A percentile compares a stretch with the other conserved stretches of the same genome.
Conservation (phyloP, 306 rosid species). For the Canavalia ensiformis region DNA sequence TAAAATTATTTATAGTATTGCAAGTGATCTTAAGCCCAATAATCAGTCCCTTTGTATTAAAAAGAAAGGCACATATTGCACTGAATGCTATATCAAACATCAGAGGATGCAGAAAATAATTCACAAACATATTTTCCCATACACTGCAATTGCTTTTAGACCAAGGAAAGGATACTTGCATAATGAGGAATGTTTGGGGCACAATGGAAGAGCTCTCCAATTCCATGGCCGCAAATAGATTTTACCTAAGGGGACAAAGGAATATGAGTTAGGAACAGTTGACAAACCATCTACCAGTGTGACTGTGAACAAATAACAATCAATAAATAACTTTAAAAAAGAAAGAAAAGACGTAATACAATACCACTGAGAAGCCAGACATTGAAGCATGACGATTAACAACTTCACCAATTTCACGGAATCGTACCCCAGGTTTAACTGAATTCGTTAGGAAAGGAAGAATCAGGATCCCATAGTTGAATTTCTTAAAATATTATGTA, state of each 20-base stretch:
- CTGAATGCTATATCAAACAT: constrained; percentile 6
- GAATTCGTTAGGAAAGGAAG: constrained; percentile 45
- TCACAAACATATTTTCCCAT: background rate
- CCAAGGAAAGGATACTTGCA: constrained; percentile 73
- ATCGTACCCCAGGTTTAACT: constrained; percentile 95
- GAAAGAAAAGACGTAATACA: background rate
- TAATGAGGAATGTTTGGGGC: constrained; percentile 97
- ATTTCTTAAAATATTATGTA: constrained; percentile 20
- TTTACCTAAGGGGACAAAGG: constrained; percentile 62
- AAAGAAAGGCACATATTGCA: background rate
- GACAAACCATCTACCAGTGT: constrained; percentile 11
- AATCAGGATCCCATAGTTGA: constrained; percentile 37
- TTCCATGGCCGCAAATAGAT: constrained; percentile 93
- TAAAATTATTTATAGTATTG: background rate
- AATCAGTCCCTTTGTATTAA: background rate
- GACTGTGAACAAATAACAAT: constrained; percentile 8
- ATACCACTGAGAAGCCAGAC: constrained; percentile 97
- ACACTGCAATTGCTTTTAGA: constrained; percentile 2
- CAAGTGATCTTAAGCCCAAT: background rate
- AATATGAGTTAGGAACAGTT: constrained; percentile 34
- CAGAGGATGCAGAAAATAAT: constrained; percentile 27
- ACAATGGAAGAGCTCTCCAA: constrained; percentile 98
- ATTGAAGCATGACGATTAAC: constrained; percentile 81
- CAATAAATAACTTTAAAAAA: constrained; percentile 1
- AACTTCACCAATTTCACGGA: constrained; percentile 96